Base-by-base conservation (phyloP, 2,329 filamentous ascomycete species). In the Cladophialophora bantiana region DNA sequence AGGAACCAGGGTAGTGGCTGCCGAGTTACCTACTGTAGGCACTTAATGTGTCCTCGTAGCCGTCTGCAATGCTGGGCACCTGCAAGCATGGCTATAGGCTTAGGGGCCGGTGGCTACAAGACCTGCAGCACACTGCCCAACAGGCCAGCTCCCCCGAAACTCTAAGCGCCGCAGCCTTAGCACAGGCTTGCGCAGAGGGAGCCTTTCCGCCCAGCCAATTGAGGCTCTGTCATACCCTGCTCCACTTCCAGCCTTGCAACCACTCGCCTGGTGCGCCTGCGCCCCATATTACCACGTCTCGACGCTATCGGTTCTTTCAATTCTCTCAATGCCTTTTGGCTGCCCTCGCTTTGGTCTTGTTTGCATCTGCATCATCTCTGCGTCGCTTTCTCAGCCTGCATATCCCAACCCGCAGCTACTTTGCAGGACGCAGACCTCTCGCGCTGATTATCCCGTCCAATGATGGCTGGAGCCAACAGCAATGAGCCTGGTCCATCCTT, bases 391-490 rank as follows among this genome's bases (percentile, higher is more conserved):
- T 45, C 45, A 52, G 62, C 52, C 18, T 57, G 48, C 60, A 61
- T 58, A 38, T 57, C 40, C 54, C n/a, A 34, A 6, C 15, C 57
- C 66, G 67, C 67, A 66, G 50, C 67, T 40, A 59, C 56, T 7
- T n/a, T 61, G 68, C 67, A 67, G 53, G 20, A 52, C 38, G 36
- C 45, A 36, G 45, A 31, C 35, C 15, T 34, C 32, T 26, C 7
- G 42, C 62, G 55, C 62, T 62, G 48, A 34, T 58, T 54, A 56
- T 50, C 60, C 62, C 55, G 45, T 57, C 65, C 65, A 65, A 67
- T 69, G 62, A 69, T 61, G 59, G 48, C 45, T 52, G 20, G n/a
- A 31, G 32, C 63, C 34, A 52, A 26, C 32, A 59, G 66, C 60
- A 66, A 65, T 66, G 67, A 57, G n/a, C 20, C 7, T 50, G n/a